Percentiles rank a stretch among this genome's conserved stretches.
phyloP scores from a whole-genome alignment of 495 filamentous ascomycete species.

The Hypoxylon cercidicola region DNA sequence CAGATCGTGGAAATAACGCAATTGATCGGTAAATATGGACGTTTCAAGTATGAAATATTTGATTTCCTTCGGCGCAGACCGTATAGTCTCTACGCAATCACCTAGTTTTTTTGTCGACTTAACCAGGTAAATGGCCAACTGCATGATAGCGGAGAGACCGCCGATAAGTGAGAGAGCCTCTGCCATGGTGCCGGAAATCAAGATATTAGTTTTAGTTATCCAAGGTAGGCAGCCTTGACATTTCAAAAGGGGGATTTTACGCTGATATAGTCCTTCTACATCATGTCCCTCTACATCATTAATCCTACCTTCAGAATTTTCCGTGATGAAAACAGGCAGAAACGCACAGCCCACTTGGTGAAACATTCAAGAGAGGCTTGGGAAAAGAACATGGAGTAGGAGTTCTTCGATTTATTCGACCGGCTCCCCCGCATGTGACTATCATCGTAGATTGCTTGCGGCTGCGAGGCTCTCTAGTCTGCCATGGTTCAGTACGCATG shows the following conservation, averaged over 20 bases:
- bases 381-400: constrained; percentile 17
- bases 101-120: constrained; percentile 18
- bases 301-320: constrained; percentile 9
- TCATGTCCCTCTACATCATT: no score
- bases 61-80: constrained; percentile 31
- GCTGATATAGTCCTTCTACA: constrained; percentile 11
- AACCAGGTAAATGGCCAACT: constrained; percentile 16
- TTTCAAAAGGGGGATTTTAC: background rate
- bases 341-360: constrained; percentile 10
- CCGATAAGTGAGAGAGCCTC: constrained; percentile 31
- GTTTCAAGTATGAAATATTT: constrained; percentile 29
- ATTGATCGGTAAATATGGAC: constrained; percentile 20
- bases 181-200: constrained; percentile 12
- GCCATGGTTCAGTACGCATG: constrained; percentile 13
- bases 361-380: constrained; percentile 5
- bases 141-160: constrained; percentile 34
- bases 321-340: background rate
- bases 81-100: constrained; percentile 18
- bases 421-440: constrained; percentile 28
- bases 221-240: background rate
- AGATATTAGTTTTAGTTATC: background rate
- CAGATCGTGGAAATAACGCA: constrained; percentile 22
- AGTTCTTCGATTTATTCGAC: constrained; percentile 25
- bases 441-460: background rate
- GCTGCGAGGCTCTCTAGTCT: constrained; percentile 19